Base-by-base conservation (phyloP, 306 rosid species). In the Lagenaria siceraria region DNA sequence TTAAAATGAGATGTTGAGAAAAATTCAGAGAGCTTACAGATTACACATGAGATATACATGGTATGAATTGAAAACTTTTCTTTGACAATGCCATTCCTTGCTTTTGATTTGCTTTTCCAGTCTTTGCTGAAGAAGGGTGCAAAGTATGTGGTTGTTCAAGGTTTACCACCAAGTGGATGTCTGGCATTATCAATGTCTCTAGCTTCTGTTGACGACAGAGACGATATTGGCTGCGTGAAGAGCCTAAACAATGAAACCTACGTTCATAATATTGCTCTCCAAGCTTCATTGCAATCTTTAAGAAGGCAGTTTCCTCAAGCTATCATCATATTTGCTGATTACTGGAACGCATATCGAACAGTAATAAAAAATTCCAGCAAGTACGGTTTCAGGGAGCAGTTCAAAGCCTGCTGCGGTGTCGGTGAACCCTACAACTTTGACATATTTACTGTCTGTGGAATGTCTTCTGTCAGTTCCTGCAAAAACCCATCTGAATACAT, bases 61-160 rank as follows among this genome's bases (percentile, higher is more conserved):
- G 29, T 27, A 60, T 27, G 7, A 60, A 60, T 19, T 14, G 38
- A 24, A 18, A 24, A 63, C 42, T 63, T 63, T 33, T 22, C 5
- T 70, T 35, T 70, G 75, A 46, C 75, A 46, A 24, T 8, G 22
- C 24, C 58, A 72, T 36, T 31, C 31, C 65, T 60, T 40, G 21
- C 77, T 8, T 40, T 63, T 63, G 54, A 48, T 36, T 15, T 52
- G 81, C 51, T 25, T 75, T 85, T 80, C 81, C 88, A 94, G 97
- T 11, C 87, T 33, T 75, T 95, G 80, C 83, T 95, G 33, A 74
- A 89, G 77, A 92, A 83, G 82, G 99, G 99, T 66, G 99, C 97
- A 19, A 90, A 92, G 79, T 89, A 92, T 80, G 63, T 95, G 51
- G 92, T 92, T 0, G 94, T 95, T 68, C 93, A 95, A 71, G 92